Evolutionary conservation across 2,329 filamentous ascomycete genomes (phyloP), one percentile per base, ranked within the genome.

Genomic region (Pseudopyrenochaeta lycopersici): DNA sequence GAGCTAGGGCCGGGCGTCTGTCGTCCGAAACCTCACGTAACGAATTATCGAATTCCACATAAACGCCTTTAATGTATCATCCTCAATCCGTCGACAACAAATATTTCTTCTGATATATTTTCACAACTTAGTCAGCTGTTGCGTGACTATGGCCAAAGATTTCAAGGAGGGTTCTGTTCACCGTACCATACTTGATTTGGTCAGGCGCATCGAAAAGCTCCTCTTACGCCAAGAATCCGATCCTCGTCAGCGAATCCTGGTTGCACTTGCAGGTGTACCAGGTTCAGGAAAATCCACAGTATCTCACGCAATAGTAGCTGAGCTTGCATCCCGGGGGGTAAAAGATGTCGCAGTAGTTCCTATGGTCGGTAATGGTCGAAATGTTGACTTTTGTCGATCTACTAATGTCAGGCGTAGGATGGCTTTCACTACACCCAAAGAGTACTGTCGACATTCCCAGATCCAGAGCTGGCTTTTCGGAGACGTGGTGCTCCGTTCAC

Each of bases 201-300:
- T 56, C 41, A 65, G 47, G 47, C 65, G 58, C 17, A 44, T 61
- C 17, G 55, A 61, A 48, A 42, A 45, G 48, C 63, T 68, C 29
- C 58, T 68, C 14, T 36, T 48, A 23, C 47, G 62, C 50, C 64
- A 67, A 61, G 49, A 54, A 27, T 51, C 52, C 38, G 12, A 62
- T 27, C 58, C 66, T 38, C 53, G 49, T 52, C 61, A 62, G 32
- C 63, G 66, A 20, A 57, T 64, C 40, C 62, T 70, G 20, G 49
- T 70, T 46, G 64, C 59, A 41, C 61, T 70, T 38, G 67, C 67
- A 7, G 66, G 66, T 31, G 66, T 70, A 31, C 67, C 66, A 15
- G 67, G 67, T 11, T 64, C 64, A 6, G 67, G 67, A 14, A 69
- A 69, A 43, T 67, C 63, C 4, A 70, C 66, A 3, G 63, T 70